These are phyloP conservation scores for Lasiosphaeria miniovina DNA, from an alignment of 495 filamentous ascomycete species.

Conservation along the genomic window DNA sequence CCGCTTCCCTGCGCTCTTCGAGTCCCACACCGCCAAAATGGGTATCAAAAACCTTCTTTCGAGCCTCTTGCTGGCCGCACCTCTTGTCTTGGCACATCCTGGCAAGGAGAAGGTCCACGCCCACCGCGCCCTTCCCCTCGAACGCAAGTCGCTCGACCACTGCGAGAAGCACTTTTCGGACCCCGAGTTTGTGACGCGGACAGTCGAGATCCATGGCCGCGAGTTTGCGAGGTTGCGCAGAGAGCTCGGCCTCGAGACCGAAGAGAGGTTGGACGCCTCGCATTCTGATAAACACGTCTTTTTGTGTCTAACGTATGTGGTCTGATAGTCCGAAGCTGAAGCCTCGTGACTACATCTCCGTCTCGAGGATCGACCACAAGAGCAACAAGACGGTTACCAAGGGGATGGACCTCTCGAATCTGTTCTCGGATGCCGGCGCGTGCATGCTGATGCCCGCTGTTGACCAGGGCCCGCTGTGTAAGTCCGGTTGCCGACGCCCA, in stretches of 20 bases:
- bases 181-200: conserved; percentile 29
- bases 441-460: conserved; percentile 56
- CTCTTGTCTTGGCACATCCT: conserved; percentile 29
- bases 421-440: conserved; percentile 54
- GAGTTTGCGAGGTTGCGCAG: conserved; percentile 26
- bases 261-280: conserved; percentile 10
- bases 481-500: conserved; percentile 6
- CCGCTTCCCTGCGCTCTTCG: background rate
- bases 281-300: too few relatives aligned
- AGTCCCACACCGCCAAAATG: conserved; percentile 15
- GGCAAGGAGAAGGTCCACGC: conserved; percentile 24
- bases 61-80: conserved; percentile 27
- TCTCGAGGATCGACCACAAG: conserved; percentile 46
- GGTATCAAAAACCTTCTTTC: conserved; percentile 25
- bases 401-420: conserved; percentile 43
- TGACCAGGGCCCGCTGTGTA: conserved; percentile 57
- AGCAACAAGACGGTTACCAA: conserved; percentile 53
- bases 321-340: conserved; percentile 19
- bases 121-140: conserved; percentile 25
- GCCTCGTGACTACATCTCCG: conserved; percentile 30
- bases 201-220: conserved; percentile 28
- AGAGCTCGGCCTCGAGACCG: conserved; percentile 16
- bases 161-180: conserved; percentile 27
- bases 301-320: background rate
- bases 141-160: conserved; percentile 32